These are phyloP conservation scores for Fusarium xylarioides DNA, from an alignment of 2,329 filamentous ascomycete genomes.

Conservation along the genomic window DNA sequence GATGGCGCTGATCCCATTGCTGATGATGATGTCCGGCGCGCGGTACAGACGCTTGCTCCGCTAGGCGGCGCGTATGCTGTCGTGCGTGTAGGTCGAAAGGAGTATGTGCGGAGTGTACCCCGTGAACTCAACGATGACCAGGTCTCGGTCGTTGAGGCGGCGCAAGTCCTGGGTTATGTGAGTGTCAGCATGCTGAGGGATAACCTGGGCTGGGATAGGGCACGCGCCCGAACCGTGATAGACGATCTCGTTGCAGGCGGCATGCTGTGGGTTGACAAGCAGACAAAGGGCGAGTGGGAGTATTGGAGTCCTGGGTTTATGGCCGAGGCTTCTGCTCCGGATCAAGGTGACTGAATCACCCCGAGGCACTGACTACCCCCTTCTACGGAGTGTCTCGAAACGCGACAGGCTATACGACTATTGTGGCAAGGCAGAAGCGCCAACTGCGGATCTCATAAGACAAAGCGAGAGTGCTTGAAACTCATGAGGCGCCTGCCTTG, in stretches of 20 bases:
- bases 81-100: conserved; percentile 81
- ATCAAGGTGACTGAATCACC: conserved; percentile 27
- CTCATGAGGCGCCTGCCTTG: background rate
- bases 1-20: conserved; percentile 83
- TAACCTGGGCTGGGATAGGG: conserved; percentile 86
- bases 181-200: conserved; percentile 87
- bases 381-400: background rate
- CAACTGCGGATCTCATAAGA: background rate
- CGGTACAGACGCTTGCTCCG: conserved; percentile 86
- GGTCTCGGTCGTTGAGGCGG: conserved; percentile 88
- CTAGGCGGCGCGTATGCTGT: conserved; percentile 89
- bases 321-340: conserved; percentile 50
- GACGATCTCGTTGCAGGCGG: conserved; percentile 90
- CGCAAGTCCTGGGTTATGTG: conserved; percentile 88
- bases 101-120: conserved; percentile 91
- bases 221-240: conserved; percentile 86
- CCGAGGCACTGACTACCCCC: background rate
- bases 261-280: conserved; percentile 92
- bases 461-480: background rate
- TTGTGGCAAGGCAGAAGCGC: background rate
- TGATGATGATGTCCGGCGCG: conserved; percentile 92
- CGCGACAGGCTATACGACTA: background rate
- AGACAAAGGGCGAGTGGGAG: conserved; percentile 80
- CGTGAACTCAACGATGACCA: conserved; percentile 97
- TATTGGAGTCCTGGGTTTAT: conserved; percentile 92